A percentile compares a stretch with the other conserved stretches of the same genome.
These are phyloP conservation scores for Cucurbita maxima DNA, from an alignment of 306 rosid genomes.

Conservation along the genomic window DNA sequence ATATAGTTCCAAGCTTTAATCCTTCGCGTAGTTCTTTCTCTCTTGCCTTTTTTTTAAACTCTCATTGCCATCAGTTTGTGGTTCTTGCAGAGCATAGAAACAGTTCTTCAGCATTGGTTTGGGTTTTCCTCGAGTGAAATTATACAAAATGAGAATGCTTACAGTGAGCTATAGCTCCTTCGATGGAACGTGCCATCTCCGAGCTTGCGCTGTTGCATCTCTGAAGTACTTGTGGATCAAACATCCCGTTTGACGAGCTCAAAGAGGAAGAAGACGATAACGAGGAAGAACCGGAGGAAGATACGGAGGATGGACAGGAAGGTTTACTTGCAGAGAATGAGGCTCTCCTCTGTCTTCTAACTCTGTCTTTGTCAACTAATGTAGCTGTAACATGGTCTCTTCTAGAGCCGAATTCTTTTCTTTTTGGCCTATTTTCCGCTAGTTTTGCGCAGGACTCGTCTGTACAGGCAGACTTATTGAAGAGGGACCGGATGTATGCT, in stretches of 20 bases:
- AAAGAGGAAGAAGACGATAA: constrained; percentile 67
- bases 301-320: constrained; percentile 17
- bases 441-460: constrained; percentile 24
- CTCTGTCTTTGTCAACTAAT: background rate
- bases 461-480: constrained; percentile 50
- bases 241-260: constrained; percentile 31
- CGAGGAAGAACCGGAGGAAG: constrained; percentile 67
- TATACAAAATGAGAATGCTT: constrained; percentile 38
- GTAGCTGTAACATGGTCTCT: constrained; percentile 17
- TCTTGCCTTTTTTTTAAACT: background rate
- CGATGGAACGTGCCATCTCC: constrained; percentile 59
- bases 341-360: constrained; percentile 45
- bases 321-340: constrained; percentile 61
- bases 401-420: constrained; percentile 13
- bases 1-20: background rate
- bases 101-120: background rate
- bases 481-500: constrained; percentile 47
- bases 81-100: background rate
- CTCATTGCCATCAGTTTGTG: background rate
- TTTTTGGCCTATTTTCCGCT: constrained; percentile 33
- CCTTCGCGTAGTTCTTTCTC: background rate
- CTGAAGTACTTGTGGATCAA: constrained; percentile 40
- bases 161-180: constrained; percentile 96
- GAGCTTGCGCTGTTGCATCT: constrained; percentile 58
- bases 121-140: constrained; percentile 1